A percentile compares a stretch with the other conserved stretches of the same genome.
Evolutionary conservation across 176 grass and related monocot genomes (phyloP).

Genomic region (Dactylis glomerata): DNA sequence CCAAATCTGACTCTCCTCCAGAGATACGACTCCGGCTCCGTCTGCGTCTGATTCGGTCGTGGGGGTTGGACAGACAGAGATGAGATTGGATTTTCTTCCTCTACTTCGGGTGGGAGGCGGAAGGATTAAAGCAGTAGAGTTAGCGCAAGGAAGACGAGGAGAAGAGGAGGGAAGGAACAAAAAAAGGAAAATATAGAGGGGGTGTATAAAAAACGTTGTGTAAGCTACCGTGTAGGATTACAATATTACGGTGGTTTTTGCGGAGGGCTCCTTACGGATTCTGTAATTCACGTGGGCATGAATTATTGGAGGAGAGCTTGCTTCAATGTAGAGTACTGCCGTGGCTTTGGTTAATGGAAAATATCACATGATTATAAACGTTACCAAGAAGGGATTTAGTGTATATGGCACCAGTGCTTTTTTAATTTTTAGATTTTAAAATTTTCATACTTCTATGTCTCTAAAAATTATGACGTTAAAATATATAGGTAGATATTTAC

Average conservation of each 20-base stretch:
- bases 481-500: too few species aligned
- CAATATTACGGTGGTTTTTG: background rate
- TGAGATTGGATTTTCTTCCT: constrained; percentile 9
- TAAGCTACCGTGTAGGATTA: constrained; percentile 19
- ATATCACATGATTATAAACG: too few species aligned
- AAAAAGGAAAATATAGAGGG: background rate
- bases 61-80: background rate
- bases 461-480: too few species aligned
- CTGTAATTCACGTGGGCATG: background rate
- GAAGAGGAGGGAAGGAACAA: background rate
- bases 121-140: constrained; percentile 29
- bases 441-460: too few species aligned
- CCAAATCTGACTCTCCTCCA: constrained; percentile 28
- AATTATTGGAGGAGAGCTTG: constrained; percentile 32
- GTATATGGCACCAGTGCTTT: too few species aligned
- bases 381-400: too few species aligned
- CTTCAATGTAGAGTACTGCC: too few species aligned
- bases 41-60: constrained; percentile 25
- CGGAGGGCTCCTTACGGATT: background rate
- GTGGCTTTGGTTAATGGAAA: too few species aligned
- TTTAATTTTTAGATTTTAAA: too few species aligned
- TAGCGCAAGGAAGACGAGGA: constrained; percentile 11
- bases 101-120: background rate
- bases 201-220: constrained; percentile 19
- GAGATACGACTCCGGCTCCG: background rate